Percentiles rank a stretch among this genome's conserved stretches.
phyloP scores from a whole-genome alignment of 805 yeast genomes.

The Yamadazyma takamatsuzukensis region DNA sequence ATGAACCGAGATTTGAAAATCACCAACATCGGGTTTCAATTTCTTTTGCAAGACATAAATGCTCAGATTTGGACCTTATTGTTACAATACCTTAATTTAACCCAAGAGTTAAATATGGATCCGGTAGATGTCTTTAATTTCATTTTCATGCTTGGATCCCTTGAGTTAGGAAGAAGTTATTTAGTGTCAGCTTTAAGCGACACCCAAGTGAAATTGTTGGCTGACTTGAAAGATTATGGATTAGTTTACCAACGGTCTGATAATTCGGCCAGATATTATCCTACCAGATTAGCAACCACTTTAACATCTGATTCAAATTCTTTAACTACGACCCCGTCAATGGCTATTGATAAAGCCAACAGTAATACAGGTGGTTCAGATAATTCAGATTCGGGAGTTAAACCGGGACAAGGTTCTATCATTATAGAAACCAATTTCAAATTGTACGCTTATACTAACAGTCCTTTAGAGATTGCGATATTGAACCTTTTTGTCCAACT shows the following conservation, averaged over 20 bases:
- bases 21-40: conserved; percentile 92
- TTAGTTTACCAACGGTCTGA: conserved; percentile 64
- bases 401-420: conserved; percentile 54
- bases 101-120: conserved; percentile 85
- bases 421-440: conserved; percentile 93
- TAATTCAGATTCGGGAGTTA: conserved; percentile 37
- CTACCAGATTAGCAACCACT: conserved; percentile 86
- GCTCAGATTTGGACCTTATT: conserved; percentile 93
- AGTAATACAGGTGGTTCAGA: conserved; percentile 11
- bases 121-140: conserved; percentile 94
- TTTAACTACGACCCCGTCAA: conserved; percentile 60
- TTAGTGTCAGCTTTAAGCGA: conserved; percentile 64
- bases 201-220: conserved; percentile 82
- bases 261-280: conserved; percentile 67
- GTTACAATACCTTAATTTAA: conserved; percentile 79
- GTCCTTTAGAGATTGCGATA: conserved; percentile 93
- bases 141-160: conserved; percentile 87
- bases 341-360: conserved; percentile 71
- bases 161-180: conserved; percentile 87
- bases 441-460: conserved; percentile 86
- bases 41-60: conserved; percentile 84
- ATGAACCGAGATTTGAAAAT: conserved; percentile 48
- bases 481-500: conserved; percentile 83
- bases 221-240: conserved; percentile 89
- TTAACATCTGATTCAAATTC: conserved; percentile 80